phyloP scores from a whole-genome alignment of 192 early-diverging fungal genomes.

The Coemansia sp. region DNA sequence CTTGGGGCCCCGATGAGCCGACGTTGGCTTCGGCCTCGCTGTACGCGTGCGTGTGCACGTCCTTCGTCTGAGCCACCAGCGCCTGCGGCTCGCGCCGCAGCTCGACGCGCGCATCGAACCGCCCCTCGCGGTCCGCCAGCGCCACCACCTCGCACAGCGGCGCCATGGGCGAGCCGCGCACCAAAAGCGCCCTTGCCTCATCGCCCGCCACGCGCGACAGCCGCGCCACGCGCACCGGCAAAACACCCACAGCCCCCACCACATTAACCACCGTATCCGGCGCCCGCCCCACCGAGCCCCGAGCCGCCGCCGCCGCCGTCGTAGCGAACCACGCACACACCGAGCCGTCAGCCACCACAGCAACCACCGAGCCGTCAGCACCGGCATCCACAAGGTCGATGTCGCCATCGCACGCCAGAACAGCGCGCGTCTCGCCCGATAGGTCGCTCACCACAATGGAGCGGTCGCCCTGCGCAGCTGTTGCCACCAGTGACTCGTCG shows the following conservation, averaged over 20 bases:
- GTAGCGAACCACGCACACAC: constrained; percentile 31
- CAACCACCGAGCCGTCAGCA: constrained; percentile 31
- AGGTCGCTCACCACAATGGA: constrained; percentile 43
- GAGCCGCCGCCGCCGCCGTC: constrained; percentile 2
- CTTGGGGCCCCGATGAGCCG: constrained; percentile 11
- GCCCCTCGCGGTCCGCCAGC: constrained; percentile 26
- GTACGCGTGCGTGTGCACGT: constrained; percentile 13
- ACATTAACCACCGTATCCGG: constrained; percentile 34
- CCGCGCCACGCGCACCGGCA: constrained; percentile 30
- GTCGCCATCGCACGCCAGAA: constrained; percentile 30
- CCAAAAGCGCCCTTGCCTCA: constrained; percentile 29
- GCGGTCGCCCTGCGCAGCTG: constrained; percentile 37
- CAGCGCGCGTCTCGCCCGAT: constrained; percentile 12
- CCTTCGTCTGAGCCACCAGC: background rate
- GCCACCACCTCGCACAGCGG: constrained; percentile 45
- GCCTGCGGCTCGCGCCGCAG: constrained; percentile 22
- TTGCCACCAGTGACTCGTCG: constrained; percentile 28
- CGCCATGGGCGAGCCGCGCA: constrained; percentile 33
- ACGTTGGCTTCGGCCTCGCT: constrained; percentile 20
- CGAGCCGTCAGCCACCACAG: constrained; percentile 30
- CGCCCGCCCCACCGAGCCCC: constrained; percentile 19
- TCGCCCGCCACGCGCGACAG: constrained; percentile 40
- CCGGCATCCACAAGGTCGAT: constrained; percentile 30
- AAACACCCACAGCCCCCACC: background rate
- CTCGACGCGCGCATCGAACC: constrained; percentile 21